Evolutionary conservation across 257 asterid genomes (phyloP).

Genomic region (Nemophila menziesii): DNA sequence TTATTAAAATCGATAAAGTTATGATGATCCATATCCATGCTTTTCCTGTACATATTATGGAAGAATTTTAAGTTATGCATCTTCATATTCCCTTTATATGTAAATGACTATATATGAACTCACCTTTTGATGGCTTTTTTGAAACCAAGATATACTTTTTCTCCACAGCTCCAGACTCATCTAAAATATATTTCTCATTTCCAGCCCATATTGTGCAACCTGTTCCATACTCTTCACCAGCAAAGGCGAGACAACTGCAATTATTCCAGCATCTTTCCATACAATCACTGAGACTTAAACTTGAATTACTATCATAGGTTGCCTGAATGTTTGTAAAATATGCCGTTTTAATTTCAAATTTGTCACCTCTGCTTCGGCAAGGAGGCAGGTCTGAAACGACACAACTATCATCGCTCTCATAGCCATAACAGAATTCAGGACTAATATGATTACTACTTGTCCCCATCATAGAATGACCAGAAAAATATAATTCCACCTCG

Average conservation of each 20-base stretch:
- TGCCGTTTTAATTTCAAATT: constrained; percentile 7
- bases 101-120: no score
- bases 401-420: constrained; percentile 13
- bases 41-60: no score
- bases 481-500: constrained; percentile 6
- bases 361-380: constrained; percentile 11
- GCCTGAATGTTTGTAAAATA: background rate
- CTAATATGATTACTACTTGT: constrained; percentile 19
- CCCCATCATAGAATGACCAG: constrained; percentile 8
- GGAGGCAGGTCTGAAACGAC: constrained; percentile 6
- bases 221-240: background rate
- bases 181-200: no score
- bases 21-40: no score
- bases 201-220: no score
- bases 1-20: no score
- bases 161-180: no score
- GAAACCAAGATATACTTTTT: no score
- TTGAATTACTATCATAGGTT: constrained; percentile 2
- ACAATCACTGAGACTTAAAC: constrained; percentile 10
- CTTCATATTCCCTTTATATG: no score
- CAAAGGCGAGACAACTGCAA: constrained; percentile 14
- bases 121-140: no score
- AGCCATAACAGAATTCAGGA: constrained; percentile 17
- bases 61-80: no score
- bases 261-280: constrained; percentile 21